Percentiles rank a stretch among this genome's conserved stretches.
phyloP scores from a whole-genome alignment of 2,329 filamentous ascomycete genomes.

The Monilinia fructigena region DNA sequence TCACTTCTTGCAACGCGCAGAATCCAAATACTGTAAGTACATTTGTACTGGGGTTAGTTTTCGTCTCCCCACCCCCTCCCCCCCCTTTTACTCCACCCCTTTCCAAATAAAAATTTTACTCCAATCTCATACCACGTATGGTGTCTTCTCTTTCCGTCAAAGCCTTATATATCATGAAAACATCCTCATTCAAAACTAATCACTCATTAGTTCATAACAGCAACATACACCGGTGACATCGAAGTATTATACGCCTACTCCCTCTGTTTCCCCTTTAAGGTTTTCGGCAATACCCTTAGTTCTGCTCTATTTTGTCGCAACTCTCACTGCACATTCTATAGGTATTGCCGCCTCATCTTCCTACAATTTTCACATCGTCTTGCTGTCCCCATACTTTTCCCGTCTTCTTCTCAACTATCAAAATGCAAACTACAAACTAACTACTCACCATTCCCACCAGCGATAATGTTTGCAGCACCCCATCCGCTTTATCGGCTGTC shows the following conservation, averaged over 20 bases:
- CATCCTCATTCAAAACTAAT: neutral
- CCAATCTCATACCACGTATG: no score
- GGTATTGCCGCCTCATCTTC: neutral
- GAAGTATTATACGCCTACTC: neutral
- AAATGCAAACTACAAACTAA: neutral
- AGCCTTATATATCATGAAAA: no score
- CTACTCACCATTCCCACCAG: neutral
- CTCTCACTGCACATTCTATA: constrained; percentile 5
- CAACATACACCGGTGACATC: neutral
- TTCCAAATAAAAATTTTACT: no score
- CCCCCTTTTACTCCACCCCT: neutral
- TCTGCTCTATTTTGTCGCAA: neutral
- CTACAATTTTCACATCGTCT: no score
- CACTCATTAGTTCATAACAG: neutral
- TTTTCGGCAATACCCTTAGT: neutral
- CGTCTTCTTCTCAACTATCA: neutral
- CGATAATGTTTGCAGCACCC: neutral
- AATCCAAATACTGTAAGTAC: neutral
- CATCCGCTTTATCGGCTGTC: neutral
- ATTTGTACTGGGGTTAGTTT: neutral
- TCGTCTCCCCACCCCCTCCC: no score
- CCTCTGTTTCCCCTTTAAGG: neutral
- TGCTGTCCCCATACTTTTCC: neutral
- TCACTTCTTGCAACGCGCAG: neutral
- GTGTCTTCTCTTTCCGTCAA: neutral